Evolutionary conservation across 164 flowering plant species (phyloP), one percentile per base, ranked within the genome.

Genomic region (Warburgia ugandensis): DNA sequence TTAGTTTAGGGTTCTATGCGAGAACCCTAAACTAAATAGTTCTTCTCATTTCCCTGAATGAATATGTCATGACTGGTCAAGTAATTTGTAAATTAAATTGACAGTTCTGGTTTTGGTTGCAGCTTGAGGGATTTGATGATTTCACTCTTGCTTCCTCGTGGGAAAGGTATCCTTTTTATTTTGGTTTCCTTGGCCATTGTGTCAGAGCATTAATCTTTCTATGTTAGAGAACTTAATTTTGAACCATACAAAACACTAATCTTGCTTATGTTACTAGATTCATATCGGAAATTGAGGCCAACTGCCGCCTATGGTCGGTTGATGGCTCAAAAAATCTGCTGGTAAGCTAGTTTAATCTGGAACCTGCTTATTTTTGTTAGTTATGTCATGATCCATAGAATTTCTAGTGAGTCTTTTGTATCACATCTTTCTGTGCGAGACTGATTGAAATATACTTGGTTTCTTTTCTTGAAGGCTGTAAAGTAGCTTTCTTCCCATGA

Each of bases 101-200:
- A n/a, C n/a, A n/a, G n/a, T n/a, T n/a, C n/a, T n/a, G n/a, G n/a
- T n/a, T n/a, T n/a, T n/a, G n/a, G 3, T 32, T 32, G 30, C 32
- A 54, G 58, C 42, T 78, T 52, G 90, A 83, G 58, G 77, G 75
- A 37, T 94, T 94, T 66, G 90, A 94, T 76, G 97, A 94, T 73
- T 94, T 86, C 65, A 89, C 99, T 41, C 74, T 89, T 40, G 96
- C 97, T 12, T 94, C 99, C 45, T 76, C 94, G 1, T 94, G 97
- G 97, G 96, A 94, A 68, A 82, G 99, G 99, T 88, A 66, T 68
- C 33, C 6, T 16, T 32, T 6, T 36, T n/a, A 17, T 28, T 17
- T 48, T 35, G 31, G 11, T 5, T 20, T 20, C 11, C 10, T 29
- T 9, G 12, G 4, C 13, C 6, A 19, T 28, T 14, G 29, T 30